Percentiles rank a stretch among this genome's conserved stretches.
Evolutionary conservation across 495 filamentous ascomycete species (phyloP).

Genomic region (Penicillium cinerascens): DNA sequence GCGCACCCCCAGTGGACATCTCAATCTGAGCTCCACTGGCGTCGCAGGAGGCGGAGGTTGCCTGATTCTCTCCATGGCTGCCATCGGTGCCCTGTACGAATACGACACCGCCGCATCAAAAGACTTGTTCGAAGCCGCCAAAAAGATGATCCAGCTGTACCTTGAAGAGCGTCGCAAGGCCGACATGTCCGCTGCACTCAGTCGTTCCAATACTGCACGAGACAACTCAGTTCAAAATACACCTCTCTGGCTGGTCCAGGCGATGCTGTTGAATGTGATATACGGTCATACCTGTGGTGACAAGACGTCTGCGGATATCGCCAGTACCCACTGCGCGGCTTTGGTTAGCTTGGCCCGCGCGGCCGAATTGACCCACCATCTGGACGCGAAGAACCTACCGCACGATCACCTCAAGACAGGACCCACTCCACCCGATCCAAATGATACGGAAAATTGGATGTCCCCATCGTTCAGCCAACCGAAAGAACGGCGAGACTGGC

Average conservation of each 20-base stretch:
- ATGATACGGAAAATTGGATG: slow-evolving; percentile 26
- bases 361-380: slow-evolving; percentile 63
- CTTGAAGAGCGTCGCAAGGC: slow-evolving; percentile 90
- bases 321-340: slow-evolving; percentile 85
- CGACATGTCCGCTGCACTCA: slow-evolving; percentile 76
- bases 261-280: slow-evolving; percentile 94
- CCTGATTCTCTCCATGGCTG: slow-evolving; percentile 90
- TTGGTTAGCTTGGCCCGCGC: slow-evolving; percentile 87
- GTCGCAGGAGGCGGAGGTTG: slow-evolving; percentile 82
- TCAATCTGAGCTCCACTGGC: slow-evolving; percentile 56
- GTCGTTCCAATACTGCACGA: slow-evolving; percentile 54
- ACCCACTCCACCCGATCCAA: slow-evolving; percentile 5
- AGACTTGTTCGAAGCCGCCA: slow-evolving; percentile 87
- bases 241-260: slow-evolving; percentile 95
- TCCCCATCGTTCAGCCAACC: slow-evolving; percentile 42
- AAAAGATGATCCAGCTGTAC: slow-evolving; percentile 92
- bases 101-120: slow-evolving; percentile 73
- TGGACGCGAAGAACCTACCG: slow-evolving; percentile 37
- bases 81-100: slow-evolving; percentile 94
- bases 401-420: slow-evolving; percentile 35
- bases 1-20: slow-evolving; percentile 49
- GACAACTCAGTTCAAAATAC: slow-evolving; percentile 74
- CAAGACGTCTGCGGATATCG: slow-evolving; percentile 84
- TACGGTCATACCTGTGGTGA: slow-evolving; percentile 96
- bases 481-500: slow-evolving; percentile 80